These are phyloP conservation scores for Globisporangium uncinulatum DNA, from an alignment of 352 stramenopile species.

Conservation along the genomic window DNA sequence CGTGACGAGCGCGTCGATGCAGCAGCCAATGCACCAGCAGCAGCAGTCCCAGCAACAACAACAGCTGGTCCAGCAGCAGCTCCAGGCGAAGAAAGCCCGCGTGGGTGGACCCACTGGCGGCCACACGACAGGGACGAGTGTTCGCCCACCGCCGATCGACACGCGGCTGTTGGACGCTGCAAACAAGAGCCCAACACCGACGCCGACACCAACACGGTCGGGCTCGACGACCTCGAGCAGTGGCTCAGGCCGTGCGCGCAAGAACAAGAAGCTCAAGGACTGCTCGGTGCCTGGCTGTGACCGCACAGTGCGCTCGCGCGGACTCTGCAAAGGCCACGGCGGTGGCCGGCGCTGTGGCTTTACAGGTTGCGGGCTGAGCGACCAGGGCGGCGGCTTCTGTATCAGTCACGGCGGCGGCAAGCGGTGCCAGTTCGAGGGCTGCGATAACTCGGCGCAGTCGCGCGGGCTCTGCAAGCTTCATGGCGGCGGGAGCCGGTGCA, in stretches of 20 bases:
- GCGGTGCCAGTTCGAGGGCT: slow-evolving; percentile 67
- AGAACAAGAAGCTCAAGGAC: slow-evolving; percentile 82
- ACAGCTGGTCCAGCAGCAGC: background rate
- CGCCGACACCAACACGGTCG: slow-evolving; percentile 39
- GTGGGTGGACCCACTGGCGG: too few relatives aligned
- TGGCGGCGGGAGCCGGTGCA: slow-evolving; percentile 72
- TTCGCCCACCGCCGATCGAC: slow-evolving; percentile 46
- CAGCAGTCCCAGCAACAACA: slow-evolving; percentile 15
- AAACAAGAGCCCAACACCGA: slow-evolving; percentile 22
- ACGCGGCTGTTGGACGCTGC: slow-evolving; percentile 20
- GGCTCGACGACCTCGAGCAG: slow-evolving; percentile 26
- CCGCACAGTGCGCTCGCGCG: slow-evolving; percentile 69
- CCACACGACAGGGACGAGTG: background rate
- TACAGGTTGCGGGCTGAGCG: slow-evolving; percentile 60
- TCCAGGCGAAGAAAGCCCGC: slow-evolving; percentile 4
- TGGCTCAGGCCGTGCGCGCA: slow-evolving; percentile 30
- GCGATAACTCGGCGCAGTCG: slow-evolving; percentile 82
- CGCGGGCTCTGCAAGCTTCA: slow-evolving; percentile 78
- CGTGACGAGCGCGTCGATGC: slow-evolving; percentile 17
- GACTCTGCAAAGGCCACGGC: slow-evolving; percentile 76
- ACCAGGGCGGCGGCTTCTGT: slow-evolving; percentile 75
- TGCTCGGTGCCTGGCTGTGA: slow-evolving; percentile 73
- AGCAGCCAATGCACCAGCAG: slow-evolving; percentile 13
- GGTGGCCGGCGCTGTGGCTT: slow-evolving; percentile 69
- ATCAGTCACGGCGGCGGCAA: slow-evolving; percentile 82